These are phyloP conservation scores for Beauveria sp. DNA, from an alignment of 2,329 filamentous ascomycete genomes.

Conservation along the genomic window DNA sequence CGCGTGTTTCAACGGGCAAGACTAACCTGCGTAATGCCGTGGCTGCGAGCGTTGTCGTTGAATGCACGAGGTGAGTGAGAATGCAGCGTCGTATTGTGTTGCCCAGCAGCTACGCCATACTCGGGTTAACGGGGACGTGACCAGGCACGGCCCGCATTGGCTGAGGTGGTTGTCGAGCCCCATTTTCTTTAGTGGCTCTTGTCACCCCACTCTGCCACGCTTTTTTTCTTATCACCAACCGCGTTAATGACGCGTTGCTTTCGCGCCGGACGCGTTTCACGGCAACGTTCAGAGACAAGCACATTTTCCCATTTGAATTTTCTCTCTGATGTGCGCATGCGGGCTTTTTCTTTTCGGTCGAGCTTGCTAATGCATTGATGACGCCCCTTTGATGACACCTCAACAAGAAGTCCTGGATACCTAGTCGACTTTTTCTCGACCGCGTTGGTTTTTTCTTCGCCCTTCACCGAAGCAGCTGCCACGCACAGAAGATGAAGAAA, in stretches of 20 bases:
- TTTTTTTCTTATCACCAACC: neutral
- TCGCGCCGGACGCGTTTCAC: conserved; percentile 9
- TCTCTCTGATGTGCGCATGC: neutral
- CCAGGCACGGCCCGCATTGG: conserved; percentile 9
- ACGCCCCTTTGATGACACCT: neutral
- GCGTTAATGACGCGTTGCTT: conserved; percentile 11
- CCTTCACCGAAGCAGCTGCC: neutral
- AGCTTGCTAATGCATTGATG: neutral
- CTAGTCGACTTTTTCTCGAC: no score
- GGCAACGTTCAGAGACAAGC: conserved; percentile 2
- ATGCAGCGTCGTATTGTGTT: neutral
- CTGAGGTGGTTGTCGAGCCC: conserved; percentile 3
- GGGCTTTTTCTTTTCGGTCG: neutral
- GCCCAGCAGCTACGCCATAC: neutral
- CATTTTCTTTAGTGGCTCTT: conserved; percentile 1
- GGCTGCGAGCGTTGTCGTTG: no score
- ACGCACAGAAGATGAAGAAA: neutral
- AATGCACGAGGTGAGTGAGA: no score
- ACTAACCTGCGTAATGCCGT: neutral
- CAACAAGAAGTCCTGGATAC: neutral
- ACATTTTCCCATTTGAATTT: neutral
- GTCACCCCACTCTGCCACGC: neutral
- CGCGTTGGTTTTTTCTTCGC: neutral
- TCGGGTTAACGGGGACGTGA: neutral
- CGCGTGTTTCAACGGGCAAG: neutral